Percentiles rank a stretch among this genome's conserved stretches.
These are phyloP conservation scores for Mallotus nudiflorus DNA, from an alignment of 345 rosid species.

Conservation along the genomic window DNA sequence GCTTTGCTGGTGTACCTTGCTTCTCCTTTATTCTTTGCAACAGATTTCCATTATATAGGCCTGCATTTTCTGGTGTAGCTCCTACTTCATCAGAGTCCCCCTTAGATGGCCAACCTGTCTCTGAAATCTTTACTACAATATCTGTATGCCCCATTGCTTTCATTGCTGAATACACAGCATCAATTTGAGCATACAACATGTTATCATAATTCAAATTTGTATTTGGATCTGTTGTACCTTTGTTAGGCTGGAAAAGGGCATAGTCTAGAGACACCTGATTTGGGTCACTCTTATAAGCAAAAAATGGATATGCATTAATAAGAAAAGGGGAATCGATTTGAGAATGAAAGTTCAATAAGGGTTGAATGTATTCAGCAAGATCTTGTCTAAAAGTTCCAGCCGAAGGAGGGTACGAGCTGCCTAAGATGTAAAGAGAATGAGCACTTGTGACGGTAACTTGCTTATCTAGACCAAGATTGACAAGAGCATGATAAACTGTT, in stretches of 20 bases:
- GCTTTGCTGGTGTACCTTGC: constrained; percentile 82
- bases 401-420: constrained; percentile 73
- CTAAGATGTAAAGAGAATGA: constrained; percentile 58
- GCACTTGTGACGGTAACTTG: constrained; percentile 72
- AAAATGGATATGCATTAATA: constrained; percentile 87
- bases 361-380: constrained; percentile 48
- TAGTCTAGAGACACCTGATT: constrained; percentile 57
- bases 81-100: constrained; percentile 79
- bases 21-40: constrained; percentile 45
- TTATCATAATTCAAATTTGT: constrained; percentile 79
- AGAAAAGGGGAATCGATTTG: constrained; percentile 68
- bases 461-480: constrained; percentile 59
- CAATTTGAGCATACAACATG: constrained; percentile 93
- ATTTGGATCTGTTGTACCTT: constrained; percentile 55
- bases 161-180: constrained; percentile 83
- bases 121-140: constrained; percentile 68
- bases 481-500: constrained; percentile 45
- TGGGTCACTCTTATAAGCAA: constrained; percentile 70
- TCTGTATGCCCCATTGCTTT: constrained; percentile 67
- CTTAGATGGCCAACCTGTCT: constrained; percentile 98
- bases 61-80: constrained; percentile 76
- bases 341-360: constrained; percentile 62
- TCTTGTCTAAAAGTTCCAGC: constrained; percentile 62
- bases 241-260: constrained; percentile 78
- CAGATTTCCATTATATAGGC: constrained; percentile 66